Base-by-base conservation (phyloP, 768 basidiomycete genomes). In the Exsudoporus frostii region DNA sequence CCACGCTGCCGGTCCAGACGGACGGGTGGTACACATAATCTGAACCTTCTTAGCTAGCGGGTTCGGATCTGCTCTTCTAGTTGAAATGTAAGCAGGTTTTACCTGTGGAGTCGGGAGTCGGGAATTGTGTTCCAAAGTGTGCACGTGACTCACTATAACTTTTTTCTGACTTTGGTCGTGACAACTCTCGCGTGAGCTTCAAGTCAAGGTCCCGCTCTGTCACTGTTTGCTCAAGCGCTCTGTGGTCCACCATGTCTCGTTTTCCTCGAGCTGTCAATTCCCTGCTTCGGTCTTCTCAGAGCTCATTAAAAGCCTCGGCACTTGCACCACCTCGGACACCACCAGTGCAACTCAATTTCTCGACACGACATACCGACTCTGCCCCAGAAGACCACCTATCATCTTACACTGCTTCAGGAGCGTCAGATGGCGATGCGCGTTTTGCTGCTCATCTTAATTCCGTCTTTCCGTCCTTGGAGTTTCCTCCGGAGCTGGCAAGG, bases 401-500 rank as follows among this genome's bases (percentile, higher is more conserved):
- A 10, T 36, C 54, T 25, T 19, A 56, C 40, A 40, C 41, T 9
- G 13, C 50, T 33, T 33, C 50, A 25, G 40, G 42, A 27, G 17
- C 8, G 24, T 51, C 55, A 41, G 55, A 48, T 39, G 57, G 53
- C 36, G 59, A 65, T 14, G 45, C 65, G 11, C 64, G 51, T 38
- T 71, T 83, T 38, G 67, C 77, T 25, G 71, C 78, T 32, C 86
- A 92, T 66, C 74, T 90, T 34, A 76, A 82, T 60, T 72, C 75
- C 32, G 71, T 88, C 48, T 90, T 90, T 59, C 69, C 79, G 5
- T 79, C 85, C 14, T 73, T 92, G 44, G 72, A 79, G 45, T 92
- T 93, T 67, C 82, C 87, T 13, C 74, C 76, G 5, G 85, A 88
- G 57, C 74, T 91, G 42, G 86, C 88, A 8, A 76, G 77, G 57